Evolutionary conservation across 2,329 filamentous ascomycete genomes (phyloP), one percentile per base, ranked within the genome.

Genomic region (Rutstroemia sydowiana): DNA sequence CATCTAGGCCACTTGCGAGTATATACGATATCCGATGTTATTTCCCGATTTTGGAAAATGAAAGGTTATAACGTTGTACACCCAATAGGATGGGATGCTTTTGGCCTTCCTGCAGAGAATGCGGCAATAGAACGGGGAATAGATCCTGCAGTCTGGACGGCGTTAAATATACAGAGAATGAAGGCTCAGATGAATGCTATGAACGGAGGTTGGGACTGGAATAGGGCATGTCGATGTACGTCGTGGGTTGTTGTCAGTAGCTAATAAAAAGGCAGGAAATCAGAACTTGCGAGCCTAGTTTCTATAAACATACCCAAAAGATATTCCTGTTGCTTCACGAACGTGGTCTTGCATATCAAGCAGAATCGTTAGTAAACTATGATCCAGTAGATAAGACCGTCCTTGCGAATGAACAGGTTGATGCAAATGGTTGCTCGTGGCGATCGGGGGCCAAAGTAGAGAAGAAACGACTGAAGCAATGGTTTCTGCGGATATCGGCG

Each of bases 51-150:
- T 65, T 81, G 84, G 61, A 78, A 77, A 23, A 82, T 95, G 71
- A 81, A 84, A 59, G 89, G 89, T 14, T 75, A 82, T 59, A 71
- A 86, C 51, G 88, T 95, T 30, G 69, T 95, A 48, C 79, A 95
- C 57, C 88, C 90, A n/a, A 95, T 95, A 78, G 90, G 90, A 10
- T 95, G 90, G 89, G 90, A 95, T 73, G 87, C 88, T 5, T 95
- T 95, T 70, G 90, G 90, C 2, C 72, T 95, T 51, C 90, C 90
- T 10, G 90, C 90, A 40, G 90, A 95, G 69, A 95, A 95, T 70
- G 90, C 90, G 16, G 90, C 90, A 8, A 86, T 95, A 52, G 88
- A 95, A 69, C 75, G 85, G 56, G 87, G 88, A 11, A 76, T 92
- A 55, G 80, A 87, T 63, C 89, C 90, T 1, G 84, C 79, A 7